Conservation (phyloP, 805 yeast genomes). For the Lipomyces spencermartinsiae region DNA sequence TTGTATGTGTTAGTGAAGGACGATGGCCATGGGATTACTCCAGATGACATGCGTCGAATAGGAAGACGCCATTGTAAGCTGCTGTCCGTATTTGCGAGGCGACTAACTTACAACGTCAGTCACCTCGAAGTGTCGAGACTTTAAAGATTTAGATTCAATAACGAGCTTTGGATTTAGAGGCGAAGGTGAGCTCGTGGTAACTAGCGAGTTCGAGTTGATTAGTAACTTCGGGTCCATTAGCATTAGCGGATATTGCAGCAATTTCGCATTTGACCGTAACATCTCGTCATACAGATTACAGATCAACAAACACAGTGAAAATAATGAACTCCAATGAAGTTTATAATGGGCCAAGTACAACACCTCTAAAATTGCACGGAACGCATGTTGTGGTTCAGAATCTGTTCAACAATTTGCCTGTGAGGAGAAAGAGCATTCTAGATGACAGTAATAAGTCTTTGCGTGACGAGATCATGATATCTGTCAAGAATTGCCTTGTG, state of each 20-base stretch:
- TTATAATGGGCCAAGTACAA: constrained; percentile 8
- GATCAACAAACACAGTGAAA: constrained; percentile 25
- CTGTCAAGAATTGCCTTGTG: constrained; percentile 15
- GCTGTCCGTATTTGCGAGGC: not conserved
- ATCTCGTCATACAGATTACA: constrained; percentile 48
- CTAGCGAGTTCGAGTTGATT: not conserved
- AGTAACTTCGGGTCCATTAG: constrained; percentile 34
- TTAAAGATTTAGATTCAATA: constrained; percentile 44
- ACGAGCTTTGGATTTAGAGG: constrained; percentile 37
- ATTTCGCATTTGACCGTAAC: constrained; percentile 51
- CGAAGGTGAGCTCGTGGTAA: constrained; percentile 25
- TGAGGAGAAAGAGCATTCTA: constrained; percentile 33
- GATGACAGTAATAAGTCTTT: constrained; percentile 2
- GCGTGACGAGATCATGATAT: constrained; percentile 3
- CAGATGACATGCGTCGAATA: constrained; percentile 51
- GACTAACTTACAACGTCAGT: constrained; percentile 7
- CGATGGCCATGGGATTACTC: constrained; percentile 66
- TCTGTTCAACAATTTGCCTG: constrained; percentile 41
- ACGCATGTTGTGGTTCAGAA: constrained; percentile 39
- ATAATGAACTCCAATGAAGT: constrained; percentile 26
- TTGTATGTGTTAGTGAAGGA: constrained; percentile 52
- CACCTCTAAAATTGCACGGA: constrained; percentile 22
- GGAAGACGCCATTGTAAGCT: constrained; percentile 48
- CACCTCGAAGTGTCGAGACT: constrained; percentile 55
- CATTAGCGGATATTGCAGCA: constrained; percentile 54